Percentiles rank a stretch among this genome's conserved stretches.
These are phyloP conservation scores for Cryptococcus deneoformans DNA, from an alignment of 1,284 basidiomycete genomes.

Conservation along the genomic window DNA sequence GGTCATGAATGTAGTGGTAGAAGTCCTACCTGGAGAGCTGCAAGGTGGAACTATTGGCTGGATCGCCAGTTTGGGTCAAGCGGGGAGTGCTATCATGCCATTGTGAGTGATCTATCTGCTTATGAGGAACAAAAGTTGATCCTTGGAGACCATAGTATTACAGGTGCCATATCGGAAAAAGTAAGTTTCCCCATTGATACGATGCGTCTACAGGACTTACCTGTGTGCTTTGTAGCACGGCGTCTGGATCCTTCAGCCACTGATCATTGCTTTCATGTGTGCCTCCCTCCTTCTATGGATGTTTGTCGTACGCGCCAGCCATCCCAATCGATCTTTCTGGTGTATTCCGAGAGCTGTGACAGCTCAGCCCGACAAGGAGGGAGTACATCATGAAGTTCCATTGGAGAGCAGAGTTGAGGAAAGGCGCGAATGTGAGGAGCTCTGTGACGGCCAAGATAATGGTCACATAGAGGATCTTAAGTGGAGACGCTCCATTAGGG, in stretches of 20 bases:
- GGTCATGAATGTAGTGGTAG: slow-evolving; percentile 47
- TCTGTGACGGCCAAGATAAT: too few species aligned
- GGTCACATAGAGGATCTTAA: too few species aligned
- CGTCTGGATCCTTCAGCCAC: slow-evolving; percentile 44
- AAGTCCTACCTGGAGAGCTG: slow-evolving; percentile 60
- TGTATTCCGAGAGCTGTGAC: not conserved
- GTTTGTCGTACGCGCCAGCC: slow-evolving; percentile 14
- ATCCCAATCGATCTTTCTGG: not conserved
- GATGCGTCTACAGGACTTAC: too few species aligned
- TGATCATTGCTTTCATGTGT: slow-evolving; percentile 34
- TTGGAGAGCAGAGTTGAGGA: too few species aligned
- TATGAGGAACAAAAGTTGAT: not conserved
- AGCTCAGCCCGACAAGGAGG: not conserved
- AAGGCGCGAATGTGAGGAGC: too few species aligned
- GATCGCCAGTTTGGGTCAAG: slow-evolving; percentile 60
- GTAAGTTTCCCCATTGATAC: too few species aligned
- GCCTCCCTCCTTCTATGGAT: slow-evolving; percentile 33
- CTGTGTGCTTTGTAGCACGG: slow-evolving; percentile 18
- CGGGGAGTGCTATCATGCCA: slow-evolving; percentile 64
- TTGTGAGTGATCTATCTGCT: slow-evolving; percentile 46
- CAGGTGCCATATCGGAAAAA: slow-evolving; percentile 33
- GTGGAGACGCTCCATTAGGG: too few species aligned
- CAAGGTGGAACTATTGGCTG: slow-evolving; percentile 65
- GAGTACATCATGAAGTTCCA: too few species aligned
- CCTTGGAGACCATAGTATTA: slow-evolving; percentile 18